Evolutionary conservation across 495 filamentous ascomycete species (phyloP).

Genomic region (Aspergillus conjunctus): DNA sequence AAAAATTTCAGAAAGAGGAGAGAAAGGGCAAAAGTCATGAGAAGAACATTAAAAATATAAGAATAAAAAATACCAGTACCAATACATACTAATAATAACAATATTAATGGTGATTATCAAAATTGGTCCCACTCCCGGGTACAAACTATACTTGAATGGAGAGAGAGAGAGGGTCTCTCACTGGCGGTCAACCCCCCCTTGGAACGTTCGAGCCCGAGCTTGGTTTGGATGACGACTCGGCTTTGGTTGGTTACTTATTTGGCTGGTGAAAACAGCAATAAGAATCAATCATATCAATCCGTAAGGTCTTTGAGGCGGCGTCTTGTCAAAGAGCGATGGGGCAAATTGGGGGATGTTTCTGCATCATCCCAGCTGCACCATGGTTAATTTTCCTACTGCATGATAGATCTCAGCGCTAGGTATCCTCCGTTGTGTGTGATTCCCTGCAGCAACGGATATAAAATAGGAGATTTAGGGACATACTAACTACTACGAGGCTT

Average conservation of each 20-base stretch:
- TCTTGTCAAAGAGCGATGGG: constrained; percentile 15
- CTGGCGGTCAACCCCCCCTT: constrained; percentile 26
- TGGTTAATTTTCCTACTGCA: constrained; percentile 13
- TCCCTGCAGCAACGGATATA: constrained; percentile 6
- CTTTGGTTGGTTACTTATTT: too few relatives aligned
- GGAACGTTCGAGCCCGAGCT: constrained; percentile 28
- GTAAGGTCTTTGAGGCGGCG: constrained; percentile 12
- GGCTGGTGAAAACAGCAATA: constrained; percentile 1
- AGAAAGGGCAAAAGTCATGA: not conserved
- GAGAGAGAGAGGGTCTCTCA: constrained; percentile 8
- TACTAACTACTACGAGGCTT: not conserved
- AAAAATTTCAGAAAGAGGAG: not conserved
- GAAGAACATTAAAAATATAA: constrained; percentile 1
- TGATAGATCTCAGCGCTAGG: constrained; percentile 18
- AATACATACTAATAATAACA: constrained; percentile 10
- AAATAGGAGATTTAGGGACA: not conserved
- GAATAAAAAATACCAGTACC: not conserved
- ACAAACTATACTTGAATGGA: constrained; percentile 26
- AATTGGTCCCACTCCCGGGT: constrained; percentile 26
- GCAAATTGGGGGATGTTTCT: constrained; percentile 16
- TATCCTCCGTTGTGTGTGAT: constrained; percentile 2
- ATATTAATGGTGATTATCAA: constrained; percentile 13
- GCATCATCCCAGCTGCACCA: constrained; percentile 16
- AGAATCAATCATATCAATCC: constrained; percentile 10
- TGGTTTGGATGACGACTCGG: constrained; percentile 21